phyloP scores from a whole-genome alignment of 2,329 filamentous ascomycete species.

The Teratosphaeria nubilosa region DNA sequence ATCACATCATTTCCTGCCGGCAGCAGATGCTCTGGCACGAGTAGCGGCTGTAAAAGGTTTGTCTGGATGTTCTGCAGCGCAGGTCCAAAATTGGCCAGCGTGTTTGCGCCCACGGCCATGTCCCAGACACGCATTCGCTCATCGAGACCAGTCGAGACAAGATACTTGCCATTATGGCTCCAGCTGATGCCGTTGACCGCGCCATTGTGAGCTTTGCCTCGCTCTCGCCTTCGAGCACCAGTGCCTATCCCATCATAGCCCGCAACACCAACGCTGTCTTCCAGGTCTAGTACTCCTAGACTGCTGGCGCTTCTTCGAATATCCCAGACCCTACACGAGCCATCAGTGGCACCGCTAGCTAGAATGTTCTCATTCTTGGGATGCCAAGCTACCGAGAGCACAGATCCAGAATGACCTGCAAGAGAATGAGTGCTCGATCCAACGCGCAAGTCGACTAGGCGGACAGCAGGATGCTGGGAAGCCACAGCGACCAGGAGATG shows the following conservation, averaged over 20 bases:
- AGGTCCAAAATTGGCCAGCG: conserved; percentile 77
- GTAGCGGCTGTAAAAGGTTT: conserved; percentile 31
- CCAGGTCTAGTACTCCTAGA: conserved; percentile 70
- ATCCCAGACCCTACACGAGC: conserved; percentile 77
- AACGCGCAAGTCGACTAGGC: conserved; percentile 76
- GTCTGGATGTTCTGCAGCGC: conserved; percentile 58
- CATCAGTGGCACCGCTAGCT: conserved; percentile 76
- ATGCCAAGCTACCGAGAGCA: conserved; percentile 65
- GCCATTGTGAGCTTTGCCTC: conserved; percentile 58
- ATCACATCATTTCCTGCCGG: conserved; percentile 53
- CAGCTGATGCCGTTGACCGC: conserved; percentile 77
- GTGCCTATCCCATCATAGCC: conserved; percentile 35
- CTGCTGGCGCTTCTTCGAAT: conserved; percentile 67
- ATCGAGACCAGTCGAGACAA: conserved; percentile 77
- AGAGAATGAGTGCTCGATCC: conserved; percentile 53
- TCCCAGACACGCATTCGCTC: conserved; percentile 81
- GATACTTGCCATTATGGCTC: conserved; percentile 66
- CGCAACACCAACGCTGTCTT: conserved; percentile 64
- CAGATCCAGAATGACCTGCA: conserved; percentile 40
- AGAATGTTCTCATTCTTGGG: conserved; percentile 69
- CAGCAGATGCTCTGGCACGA: conserved; percentile 52
- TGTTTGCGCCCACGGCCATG: conserved; percentile 69
- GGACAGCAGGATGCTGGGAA: conserved; percentile 73
- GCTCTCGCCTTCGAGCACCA: conserved; percentile 31
- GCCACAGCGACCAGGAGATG: conserved; percentile 78